These are phyloP conservation scores for Tolypocladium amazonense DNA, from an alignment of 2,329 filamentous ascomycete genomes.

Conservation along the genomic window DNA sequence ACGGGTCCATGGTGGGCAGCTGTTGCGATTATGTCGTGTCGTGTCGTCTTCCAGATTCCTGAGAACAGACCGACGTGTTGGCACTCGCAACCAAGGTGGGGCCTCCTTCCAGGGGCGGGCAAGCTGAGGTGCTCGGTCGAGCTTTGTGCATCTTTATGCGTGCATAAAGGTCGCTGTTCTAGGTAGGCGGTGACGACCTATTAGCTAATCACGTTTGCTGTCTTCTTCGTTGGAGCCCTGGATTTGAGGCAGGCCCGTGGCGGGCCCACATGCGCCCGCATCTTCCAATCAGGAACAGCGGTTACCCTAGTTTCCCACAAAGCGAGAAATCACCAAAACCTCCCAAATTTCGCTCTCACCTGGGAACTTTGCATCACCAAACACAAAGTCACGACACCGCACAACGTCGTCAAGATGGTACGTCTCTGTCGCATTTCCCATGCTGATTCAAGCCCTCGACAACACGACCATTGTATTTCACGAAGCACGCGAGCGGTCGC, in stretches of 20 bases:
- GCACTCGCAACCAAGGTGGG: constrained; percentile 1
- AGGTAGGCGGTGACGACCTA: neutral
- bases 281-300: constrained; percentile 20
- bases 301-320: constrained; percentile 33
- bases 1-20: constrained; percentile 52
- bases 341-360: constrained; percentile 25
- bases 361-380: constrained; percentile 30
- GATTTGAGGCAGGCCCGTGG: neutral
- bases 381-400: constrained; percentile 29
- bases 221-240: neutral
- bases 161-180: neutral
- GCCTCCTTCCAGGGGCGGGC: neutral
- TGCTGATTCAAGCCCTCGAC: constrained; percentile 4
- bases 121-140: too few species aligned
- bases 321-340: constrained; percentile 32
- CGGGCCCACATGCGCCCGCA: constrained; percentile 11
- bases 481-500: constrained; percentile 11
- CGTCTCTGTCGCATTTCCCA: constrained; percentile 14
- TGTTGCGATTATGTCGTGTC: neutral
- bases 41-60: neutral
- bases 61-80: constrained; percentile 2
- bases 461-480: neutral
- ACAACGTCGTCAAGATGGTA: constrained; percentile 40
- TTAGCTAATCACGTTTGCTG: neutral
- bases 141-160: neutral